Base-by-base conservation (phyloP, 768 basidiomycete genomes). In the Cantharellus anzutake region DNA sequence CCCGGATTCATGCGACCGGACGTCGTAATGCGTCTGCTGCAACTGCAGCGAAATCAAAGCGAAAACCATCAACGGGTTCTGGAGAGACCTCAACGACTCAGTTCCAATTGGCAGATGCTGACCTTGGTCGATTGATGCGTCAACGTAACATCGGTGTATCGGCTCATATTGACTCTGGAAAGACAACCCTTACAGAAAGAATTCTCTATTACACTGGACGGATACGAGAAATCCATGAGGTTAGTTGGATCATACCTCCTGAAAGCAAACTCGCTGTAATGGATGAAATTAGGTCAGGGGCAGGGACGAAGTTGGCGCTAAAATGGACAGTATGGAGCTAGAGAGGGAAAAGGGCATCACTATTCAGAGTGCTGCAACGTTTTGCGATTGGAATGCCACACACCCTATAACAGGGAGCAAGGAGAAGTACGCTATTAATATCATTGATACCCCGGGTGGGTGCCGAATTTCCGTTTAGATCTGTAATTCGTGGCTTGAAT, bases 311-410 rank as follows among this genome's bases (percentile, higher is more conserved):
- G 91, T 98, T 20, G 96, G 96, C 58, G 96, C 96, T 4, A 99
- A 99, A 75, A 99, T 99, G 96, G 96, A 99, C 71, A 89, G 85
- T 65, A 99, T 99, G 96, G 96, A 99, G 63, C 75, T 99, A 3
- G 96, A 99, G 70, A 78, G 94, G 53, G 96, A 98, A 72, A 98
- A 99, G 73, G 96, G 96, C 42, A 99, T 99, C 66, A 99, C 96
- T 41, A 99, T 99, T 63, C 96, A 99, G 71, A 92, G 88, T 66
- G 96, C 96, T 2, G 96, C 96, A 1, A 98, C 96, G 0, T 99
- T 93, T 71, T 94, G 91, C 65, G 94, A 98, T 68, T 99, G 96
- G 96, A 78, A 85, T 60, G 78, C 86, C 0, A 77, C 73, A 2
- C 74, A 82, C 57, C 79, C 82, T 2, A 70, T 73, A 2, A 79